Base-by-base conservation (phyloP, 805 yeast genomes). In the Kazachstania bromeliacearum region DNA sequence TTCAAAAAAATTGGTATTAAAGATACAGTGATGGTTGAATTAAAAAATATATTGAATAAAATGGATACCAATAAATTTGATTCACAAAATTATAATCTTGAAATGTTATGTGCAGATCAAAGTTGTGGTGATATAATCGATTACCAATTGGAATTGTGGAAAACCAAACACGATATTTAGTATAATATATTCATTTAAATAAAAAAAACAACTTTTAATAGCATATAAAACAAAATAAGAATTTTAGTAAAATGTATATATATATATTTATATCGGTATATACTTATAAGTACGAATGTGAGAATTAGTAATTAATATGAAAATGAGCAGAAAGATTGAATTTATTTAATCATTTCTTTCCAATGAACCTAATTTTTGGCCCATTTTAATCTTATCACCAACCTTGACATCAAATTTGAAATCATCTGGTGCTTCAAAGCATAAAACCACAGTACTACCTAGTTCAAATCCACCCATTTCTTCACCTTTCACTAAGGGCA, bases 401-500 rank as follows among this genome's bases (percentile, higher is more conserved):
- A 71, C 70, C 32, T 70, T 64, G 31, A 87, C 70, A 25, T 71
- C 63, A 53, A 87, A 92, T 50, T 73, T 61, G 59, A 89, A 92
- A 42, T 70, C 65, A 39, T 70, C 71, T 18, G 98, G 98, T 2
- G 96, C 98, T 63, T 92, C 98, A 61, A 92, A 92, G 16, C 89
- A 94, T 44, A 92, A 67, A 13, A 92, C 98, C n/a, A 92, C 92
- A 0, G 99, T 92, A 20, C 94, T 81, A 0, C 99, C 99, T 36
- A 92, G 68, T 66, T 83, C 83, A 63, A 92, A 92, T 0, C 98
- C 98, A 28, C 99, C 99, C 71, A 92, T 82, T 60, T 92, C 95
- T 51, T 85, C 83, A 28, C 98, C 98, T 61, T 84, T 85, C 15
- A 74, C 66, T 34, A 92, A 70, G 2, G 99, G 98, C 52, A 74